Percentiles rank a stretch among this genome's conserved stretches.
Conservation (phyloP, 352 stramenopile genomes). For the Globisporangium megalacanthum region DNA sequence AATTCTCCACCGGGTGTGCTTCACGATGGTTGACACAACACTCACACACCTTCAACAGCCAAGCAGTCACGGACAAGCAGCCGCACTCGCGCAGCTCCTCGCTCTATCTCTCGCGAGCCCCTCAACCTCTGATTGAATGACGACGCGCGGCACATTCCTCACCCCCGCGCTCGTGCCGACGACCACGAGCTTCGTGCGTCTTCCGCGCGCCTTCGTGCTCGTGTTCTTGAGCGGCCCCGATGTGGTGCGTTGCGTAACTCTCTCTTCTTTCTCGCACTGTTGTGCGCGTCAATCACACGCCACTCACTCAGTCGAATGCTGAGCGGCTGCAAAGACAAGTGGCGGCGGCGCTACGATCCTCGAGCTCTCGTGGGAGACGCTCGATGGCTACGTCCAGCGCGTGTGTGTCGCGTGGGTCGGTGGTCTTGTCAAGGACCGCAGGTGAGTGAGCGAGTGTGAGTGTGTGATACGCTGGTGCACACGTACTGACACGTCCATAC, state of each 20-base stretch:
- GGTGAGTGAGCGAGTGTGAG: constrained; percentile 17
- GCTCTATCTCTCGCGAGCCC: too few relatives aligned
- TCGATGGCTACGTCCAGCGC: constrained; percentile 74
- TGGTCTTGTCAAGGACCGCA: constrained; percentile 50
- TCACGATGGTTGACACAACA: too few relatives aligned
- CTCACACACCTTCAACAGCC: too few relatives aligned
- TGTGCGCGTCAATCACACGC: too few relatives aligned
- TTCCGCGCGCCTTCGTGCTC: constrained; percentile 62
- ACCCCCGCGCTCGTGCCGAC: constrained; percentile 52
- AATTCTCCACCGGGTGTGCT: too few relatives aligned
- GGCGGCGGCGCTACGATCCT: constrained; percentile 57
- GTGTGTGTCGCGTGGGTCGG: constrained; percentile 70
- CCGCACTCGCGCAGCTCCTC: too few relatives aligned
- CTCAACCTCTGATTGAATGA: constrained; percentile 12
- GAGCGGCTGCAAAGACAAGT: neutral
- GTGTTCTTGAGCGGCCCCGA: constrained; percentile 41
- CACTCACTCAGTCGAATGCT: neutral
- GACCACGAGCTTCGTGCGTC: constrained; percentile 67
- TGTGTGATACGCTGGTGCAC: neutral
- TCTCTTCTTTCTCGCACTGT: neutral
- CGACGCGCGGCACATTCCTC: constrained; percentile 52
- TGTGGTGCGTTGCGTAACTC: constrained; percentile 15
- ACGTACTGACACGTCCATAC: constrained; percentile 2
- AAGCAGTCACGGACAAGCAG: too few relatives aligned
- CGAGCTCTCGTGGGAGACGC: constrained; percentile 71